Conservation (phyloP, 164 flowering plant species). For the Kingdonia uniflora region DNA sequence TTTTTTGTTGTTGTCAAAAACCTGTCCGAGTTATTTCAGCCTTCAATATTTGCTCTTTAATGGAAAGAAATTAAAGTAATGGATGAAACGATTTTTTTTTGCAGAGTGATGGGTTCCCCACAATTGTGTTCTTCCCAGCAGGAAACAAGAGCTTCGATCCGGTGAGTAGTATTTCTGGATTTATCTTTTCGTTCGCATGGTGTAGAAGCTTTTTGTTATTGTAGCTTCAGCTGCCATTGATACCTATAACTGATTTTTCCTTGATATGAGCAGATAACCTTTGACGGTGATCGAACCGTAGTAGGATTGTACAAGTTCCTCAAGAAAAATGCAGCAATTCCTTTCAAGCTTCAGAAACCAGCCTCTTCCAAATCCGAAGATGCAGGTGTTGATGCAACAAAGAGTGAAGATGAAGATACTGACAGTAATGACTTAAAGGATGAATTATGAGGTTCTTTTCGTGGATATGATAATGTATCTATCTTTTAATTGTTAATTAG, state of each 20-base stretch:
- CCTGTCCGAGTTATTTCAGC: no score
- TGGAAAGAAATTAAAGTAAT: no score
- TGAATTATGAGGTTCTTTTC: slow-evolving; percentile 27
- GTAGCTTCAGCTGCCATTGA: background rate
- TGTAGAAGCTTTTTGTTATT: background rate
- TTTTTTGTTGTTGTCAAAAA: no score
- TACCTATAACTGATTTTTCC: slow-evolving; percentile 1
- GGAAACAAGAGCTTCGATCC: slow-evolving; percentile 90
- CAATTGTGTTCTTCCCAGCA: slow-evolving; percentile 83
- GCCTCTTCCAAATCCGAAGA: slow-evolving; percentile 13
- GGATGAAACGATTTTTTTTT: slow-evolving; percentile 6
- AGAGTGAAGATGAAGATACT: slow-evolving; percentile 8
- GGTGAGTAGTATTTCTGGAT: slow-evolving; percentile 34
- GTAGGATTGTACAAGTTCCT: slow-evolving; percentile 74
- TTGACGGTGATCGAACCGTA: slow-evolving; percentile 70
- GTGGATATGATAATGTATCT: no score
- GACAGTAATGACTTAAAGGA: slow-evolving; percentile 22
- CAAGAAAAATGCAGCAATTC: slow-evolving; percentile 73
- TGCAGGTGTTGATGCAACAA: slow-evolving; percentile 5
- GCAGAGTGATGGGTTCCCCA: slow-evolving; percentile 90
- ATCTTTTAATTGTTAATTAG: background rate
- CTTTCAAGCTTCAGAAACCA: slow-evolving; percentile 41
- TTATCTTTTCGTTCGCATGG: no score
- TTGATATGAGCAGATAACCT: slow-evolving; percentile 42
- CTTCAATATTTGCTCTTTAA: no score